Percentiles rank a stretch among this genome's conserved stretches.
These are phyloP conservation scores for Tetradesmus lagerheimii DNA, from an alignment of 139 green algal species.

Conservation along the genomic window DNA sequence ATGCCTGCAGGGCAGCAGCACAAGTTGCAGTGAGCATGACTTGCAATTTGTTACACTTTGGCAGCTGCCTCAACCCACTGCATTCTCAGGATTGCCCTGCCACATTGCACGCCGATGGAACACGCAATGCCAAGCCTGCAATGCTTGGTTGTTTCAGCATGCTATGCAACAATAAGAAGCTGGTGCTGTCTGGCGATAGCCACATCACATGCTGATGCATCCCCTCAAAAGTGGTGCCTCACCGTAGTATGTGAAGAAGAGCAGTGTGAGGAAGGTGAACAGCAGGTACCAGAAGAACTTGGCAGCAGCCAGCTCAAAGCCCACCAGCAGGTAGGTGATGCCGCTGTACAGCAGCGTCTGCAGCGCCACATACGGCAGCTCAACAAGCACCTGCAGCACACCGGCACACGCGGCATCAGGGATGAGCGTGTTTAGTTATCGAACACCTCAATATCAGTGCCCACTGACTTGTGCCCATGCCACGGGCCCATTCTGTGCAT, in stretches of 20 bases:
- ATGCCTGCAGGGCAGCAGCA: constrained; percentile 42
- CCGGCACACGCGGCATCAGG: neutral
- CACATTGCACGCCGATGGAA: too few species aligned
- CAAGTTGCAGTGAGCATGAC: neutral
- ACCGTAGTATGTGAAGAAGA: constrained; percentile 71
- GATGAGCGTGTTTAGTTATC: neutral
- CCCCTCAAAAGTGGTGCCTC: neutral
- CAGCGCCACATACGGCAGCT: constrained; percentile 58
- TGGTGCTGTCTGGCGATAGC: too few species aligned
- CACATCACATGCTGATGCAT: neutral
- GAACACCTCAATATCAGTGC: too few species aligned
- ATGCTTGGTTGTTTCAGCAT: too few species aligned
- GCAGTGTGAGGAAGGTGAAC: constrained; percentile 68
- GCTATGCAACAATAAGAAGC: too few species aligned
- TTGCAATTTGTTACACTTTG: too few species aligned
- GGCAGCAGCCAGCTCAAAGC: constrained; percentile 53
- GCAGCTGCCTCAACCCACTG: too few species aligned
- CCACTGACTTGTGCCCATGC: too few species aligned
- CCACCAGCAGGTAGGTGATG: constrained; percentile 65
- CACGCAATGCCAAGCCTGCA: too few species aligned
- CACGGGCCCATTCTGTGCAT: too few species aligned
- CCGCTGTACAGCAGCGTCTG: constrained; percentile 63
- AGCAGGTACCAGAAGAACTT: constrained; percentile 73
- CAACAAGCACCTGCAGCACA: constrained; percentile 49
- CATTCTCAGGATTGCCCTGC: too few species aligned